phyloP scores from a whole-genome alignment of 306 rosid genomes.

The Pterocarpus santalinus region DNA sequence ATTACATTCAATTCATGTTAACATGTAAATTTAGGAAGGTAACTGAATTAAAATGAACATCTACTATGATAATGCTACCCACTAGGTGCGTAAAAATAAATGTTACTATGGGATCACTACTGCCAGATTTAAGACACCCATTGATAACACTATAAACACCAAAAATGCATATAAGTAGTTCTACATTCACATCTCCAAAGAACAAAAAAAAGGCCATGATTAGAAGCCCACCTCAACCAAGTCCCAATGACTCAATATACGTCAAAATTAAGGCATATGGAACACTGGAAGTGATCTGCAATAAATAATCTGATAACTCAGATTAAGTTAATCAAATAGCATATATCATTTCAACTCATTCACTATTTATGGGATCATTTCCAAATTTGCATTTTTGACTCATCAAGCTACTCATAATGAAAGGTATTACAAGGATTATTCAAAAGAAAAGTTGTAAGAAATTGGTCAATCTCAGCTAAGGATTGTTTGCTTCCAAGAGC shows the following conservation, averaged over 20 bases:
- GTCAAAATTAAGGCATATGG: constrained; percentile 88
- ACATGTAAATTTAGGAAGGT: constrained; percentile 9
- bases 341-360: constrained; percentile 28
- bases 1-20: constrained; percentile 10
- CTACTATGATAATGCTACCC: constrained; percentile 22
- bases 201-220: constrained; percentile 39
- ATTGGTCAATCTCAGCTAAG: constrained; percentile 15
- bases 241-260: constrained; percentile 89
- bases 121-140: constrained; percentile 96
- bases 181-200: constrained; percentile 28
- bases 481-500: constrained; percentile 2
- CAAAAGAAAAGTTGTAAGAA: constrained; percentile 4
- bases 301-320: constrained; percentile 36
- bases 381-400: constrained; percentile 36
- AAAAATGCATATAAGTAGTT: constrained; percentile 50
- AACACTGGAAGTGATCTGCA: constrained; percentile 91
- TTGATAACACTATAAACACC: constrained; percentile 80
- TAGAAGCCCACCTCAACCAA: constrained; percentile 80
- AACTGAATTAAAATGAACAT: constrained; percentile 25
- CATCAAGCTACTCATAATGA: constrained; percentile 20
- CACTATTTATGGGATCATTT: constrained; percentile 16
- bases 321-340: constrained; percentile 38
- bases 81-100: neutral
- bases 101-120: constrained; percentile 81
- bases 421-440: constrained; percentile 30